Evolutionary conservation across 148 eudicot genomes (phyloP).

Genomic region (Drosera capensis): DNA sequence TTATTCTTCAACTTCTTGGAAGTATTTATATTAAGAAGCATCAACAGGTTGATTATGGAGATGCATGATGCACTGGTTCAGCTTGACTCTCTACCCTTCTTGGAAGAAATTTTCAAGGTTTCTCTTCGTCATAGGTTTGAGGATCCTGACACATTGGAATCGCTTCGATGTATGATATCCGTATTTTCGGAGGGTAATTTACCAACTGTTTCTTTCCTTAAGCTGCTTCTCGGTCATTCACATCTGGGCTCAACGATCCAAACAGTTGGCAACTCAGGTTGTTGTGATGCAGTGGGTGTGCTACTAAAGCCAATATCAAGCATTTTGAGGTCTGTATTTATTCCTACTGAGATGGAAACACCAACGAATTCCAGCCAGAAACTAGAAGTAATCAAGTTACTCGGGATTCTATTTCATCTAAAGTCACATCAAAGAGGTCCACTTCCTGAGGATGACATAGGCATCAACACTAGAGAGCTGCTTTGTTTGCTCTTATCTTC

Average conservation of each 20-base stretch:
- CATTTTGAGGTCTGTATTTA: constrained; percentile 37
- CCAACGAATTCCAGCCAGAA: constrained; percentile 18
- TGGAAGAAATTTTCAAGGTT: constrained; percentile 41
- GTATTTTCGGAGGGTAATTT: constrained; percentile 34
- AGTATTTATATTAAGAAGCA: constrained; percentile 27
- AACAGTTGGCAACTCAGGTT: constrained; percentile 16
- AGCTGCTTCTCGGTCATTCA: constrained; percentile 77
- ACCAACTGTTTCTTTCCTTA: constrained; percentile 33
- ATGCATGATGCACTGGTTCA: constrained; percentile 31
- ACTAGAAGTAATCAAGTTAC: constrained; percentile 71
- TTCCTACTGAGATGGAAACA: constrained; percentile 17
- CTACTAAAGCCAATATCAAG: constrained; percentile 63
- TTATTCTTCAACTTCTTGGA: constrained; percentile 51
- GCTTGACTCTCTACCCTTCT: constrained; percentile 37
- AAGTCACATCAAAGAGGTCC: constrained; percentile 21
- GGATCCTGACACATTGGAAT: constrained; percentile 46
- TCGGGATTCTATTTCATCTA: constrained; percentile 38
- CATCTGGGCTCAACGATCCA: constrained; percentile 44
- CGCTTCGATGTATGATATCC: constrained; percentile 34
- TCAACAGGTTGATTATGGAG: constrained; percentile 28
- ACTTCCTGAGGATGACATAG: constrained; percentile 31
- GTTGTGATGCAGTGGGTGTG: constrained; percentile 36
- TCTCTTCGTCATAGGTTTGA: constrained; percentile 69
- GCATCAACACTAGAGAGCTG: constrained; percentile 48
- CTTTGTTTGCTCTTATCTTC: constrained; percentile 52